phyloP scores from a whole-genome alignment of 2,329 filamentous ascomycete genomes.

The Polychaeton citri region DNA sequence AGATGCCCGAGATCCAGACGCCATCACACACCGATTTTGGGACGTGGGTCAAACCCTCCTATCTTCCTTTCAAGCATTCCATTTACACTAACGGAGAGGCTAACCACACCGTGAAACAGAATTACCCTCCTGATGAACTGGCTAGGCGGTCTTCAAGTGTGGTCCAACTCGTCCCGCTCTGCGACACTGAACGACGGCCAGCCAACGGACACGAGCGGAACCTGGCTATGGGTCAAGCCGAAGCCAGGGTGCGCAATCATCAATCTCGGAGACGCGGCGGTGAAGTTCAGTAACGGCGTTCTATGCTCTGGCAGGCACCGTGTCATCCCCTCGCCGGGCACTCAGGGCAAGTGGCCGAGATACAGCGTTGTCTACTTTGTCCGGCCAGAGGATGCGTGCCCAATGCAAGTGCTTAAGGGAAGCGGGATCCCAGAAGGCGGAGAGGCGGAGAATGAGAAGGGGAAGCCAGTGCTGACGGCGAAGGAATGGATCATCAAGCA shows the following conservation, averaged over 20 bases:
- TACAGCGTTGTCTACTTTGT: constrained; percentile 45
- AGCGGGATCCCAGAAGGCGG: constrained; percentile 13
- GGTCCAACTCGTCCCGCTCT: constrained; percentile 21
- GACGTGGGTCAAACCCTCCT: constrained; percentile 8
- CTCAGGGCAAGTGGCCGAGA: constrained; percentile 32
- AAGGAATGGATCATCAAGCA: constrained; percentile 31
- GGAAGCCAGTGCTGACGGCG: constrained; percentile 12
- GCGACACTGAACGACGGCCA: constrained; percentile 10
- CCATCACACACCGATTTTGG: constrained; percentile 43
- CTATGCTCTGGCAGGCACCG: constrained; percentile 34
- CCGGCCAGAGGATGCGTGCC: constrained; percentile 36
- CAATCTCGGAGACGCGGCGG: constrained; percentile 35
- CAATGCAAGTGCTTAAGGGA: constrained; percentile 26
- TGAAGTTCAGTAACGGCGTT: constrained; percentile 31
- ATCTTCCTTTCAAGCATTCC: no score
- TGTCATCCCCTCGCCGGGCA: constrained; percentile 36
- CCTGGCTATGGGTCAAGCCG: constrained; percentile 43
- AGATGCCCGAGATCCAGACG: constrained; percentile 23
- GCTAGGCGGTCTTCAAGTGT: constrained; percentile 41
- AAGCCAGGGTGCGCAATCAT: constrained; percentile 34
- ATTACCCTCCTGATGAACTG: constrained; percentile 46
- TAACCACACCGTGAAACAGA: no score
- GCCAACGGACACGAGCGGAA: constrained; percentile 9
- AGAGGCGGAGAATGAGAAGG: constrained; percentile 22
- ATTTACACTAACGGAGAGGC: no score